These are phyloP conservation scores for Solanum ossicruentum DNA, from an alignment of 257 asterid species.

Conservation along the genomic window DNA sequence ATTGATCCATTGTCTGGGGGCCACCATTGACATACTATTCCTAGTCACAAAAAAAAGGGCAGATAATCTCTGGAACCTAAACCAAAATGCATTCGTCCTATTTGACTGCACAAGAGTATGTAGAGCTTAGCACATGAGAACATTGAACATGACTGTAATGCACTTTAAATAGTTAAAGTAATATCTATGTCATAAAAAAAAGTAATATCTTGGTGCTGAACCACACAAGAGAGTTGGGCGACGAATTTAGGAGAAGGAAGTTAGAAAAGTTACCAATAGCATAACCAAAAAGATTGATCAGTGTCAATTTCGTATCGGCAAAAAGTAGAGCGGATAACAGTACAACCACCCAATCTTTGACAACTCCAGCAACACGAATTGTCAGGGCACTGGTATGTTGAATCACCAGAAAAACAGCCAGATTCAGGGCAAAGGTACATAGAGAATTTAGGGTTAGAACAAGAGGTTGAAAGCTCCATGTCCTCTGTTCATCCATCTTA, in stretches of 20 bases:
- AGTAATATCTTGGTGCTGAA: neutral
- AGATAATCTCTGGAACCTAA: neutral
- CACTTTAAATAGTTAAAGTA: neutral
- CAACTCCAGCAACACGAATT: conserved; percentile 98
- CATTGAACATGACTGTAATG: neutral
- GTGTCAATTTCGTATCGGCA: conserved; percentile 80
- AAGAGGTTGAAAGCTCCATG: conserved; percentile 71
- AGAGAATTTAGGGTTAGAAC: conserved; percentile 64
- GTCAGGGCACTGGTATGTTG: conserved; percentile 96
- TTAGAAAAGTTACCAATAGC: conserved; percentile 54
- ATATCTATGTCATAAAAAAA: neutral
- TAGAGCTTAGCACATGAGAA: neutral
- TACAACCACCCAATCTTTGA: conserved; percentile 98
- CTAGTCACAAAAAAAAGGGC: neutral
- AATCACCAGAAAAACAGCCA: conserved; percentile 93
- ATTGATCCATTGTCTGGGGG: neutral
- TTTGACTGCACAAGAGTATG: neutral
- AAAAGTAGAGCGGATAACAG: conserved; percentile 81
- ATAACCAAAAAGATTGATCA: conserved; percentile 81
- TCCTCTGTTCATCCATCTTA: conserved; percentile 64
- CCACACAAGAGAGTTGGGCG: neutral
- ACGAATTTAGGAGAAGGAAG: neutral
- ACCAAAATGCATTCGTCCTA: neutral
- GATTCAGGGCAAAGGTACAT: conserved; percentile 92
- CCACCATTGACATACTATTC: neutral